A percentile compares a stretch with the other conserved stretches of the same genome.
These are phyloP conservation scores for Tolypocladium inflatum DNA, from an alignment of 2,329 filamentous ascomycete species.

Conservation along the genomic window DNA sequence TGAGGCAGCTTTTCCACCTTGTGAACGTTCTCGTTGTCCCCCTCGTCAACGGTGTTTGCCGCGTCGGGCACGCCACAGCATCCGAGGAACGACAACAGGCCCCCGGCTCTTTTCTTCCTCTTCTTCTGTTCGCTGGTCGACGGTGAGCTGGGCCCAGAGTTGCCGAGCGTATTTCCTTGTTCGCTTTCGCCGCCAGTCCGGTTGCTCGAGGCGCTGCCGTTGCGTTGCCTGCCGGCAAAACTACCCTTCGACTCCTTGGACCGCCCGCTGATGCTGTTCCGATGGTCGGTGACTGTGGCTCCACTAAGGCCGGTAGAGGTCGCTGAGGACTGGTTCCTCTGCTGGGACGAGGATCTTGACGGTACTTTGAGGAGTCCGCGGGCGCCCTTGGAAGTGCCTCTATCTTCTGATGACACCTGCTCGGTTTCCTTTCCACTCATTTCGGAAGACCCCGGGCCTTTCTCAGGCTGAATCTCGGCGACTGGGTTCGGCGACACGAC, in stretches of 20 bases:
- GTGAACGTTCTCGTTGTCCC: conserved; percentile 43
- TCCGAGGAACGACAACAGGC: conserved; percentile 51
- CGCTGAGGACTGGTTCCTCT: conserved; percentile 47
- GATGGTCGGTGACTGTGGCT: conserved; percentile 46
- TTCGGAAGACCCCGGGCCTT: conserved; percentile 22
- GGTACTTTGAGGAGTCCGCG: conserved; percentile 47
- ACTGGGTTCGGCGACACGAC: conserved; percentile 13
- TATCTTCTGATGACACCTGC: conserved; percentile 30
- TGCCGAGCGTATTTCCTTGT: conserved; percentile 37
- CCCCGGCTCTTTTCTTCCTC: conserved; percentile 45
- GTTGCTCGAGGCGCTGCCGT: conserved; percentile 60
- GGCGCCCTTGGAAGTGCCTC: conserved; percentile 35
- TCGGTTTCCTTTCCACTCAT: conserved; percentile 33
- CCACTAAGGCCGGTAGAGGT: conserved; percentile 52
- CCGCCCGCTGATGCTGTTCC: conserved; percentile 52
- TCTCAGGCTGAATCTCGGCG: conserved; percentile 24
- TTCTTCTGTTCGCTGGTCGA: conserved; percentile 39
- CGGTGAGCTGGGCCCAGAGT: conserved; percentile 43
- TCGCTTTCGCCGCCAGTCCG: conserved; percentile 45
- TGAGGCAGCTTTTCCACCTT: conserved; percentile 48
- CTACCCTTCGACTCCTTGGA: conserved; percentile 59
- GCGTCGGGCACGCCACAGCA: conserved; percentile 59
- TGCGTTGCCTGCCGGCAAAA: conserved; percentile 52
- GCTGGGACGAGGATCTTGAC: conserved; percentile 52
- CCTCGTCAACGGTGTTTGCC: conserved; percentile 41